Base-by-base conservation (phyloP, 2,329 filamentous ascomycete genomes). In the Alternaria rosae region DNA sequence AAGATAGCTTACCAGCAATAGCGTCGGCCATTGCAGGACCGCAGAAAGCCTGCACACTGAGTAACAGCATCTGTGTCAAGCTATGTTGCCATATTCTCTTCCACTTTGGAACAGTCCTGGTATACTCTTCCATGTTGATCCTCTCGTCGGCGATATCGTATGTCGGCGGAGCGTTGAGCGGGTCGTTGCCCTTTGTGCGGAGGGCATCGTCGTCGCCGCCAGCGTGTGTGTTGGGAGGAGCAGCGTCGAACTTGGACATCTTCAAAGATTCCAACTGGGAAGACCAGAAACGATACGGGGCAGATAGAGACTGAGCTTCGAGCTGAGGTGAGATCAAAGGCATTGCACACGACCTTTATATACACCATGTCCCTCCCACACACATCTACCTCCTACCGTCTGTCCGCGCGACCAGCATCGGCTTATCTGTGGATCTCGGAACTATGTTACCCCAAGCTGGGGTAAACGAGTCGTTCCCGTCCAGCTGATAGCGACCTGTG, bases 51-150 rank as follows among this genome's bases (percentile, higher is more conserved):
- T 84, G 82, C 10, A 84, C 70, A 42, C 82, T 83, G 11, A 84
- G 68, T 5, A 84, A 73, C 67, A 84, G 70, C 82, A 84, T 84
- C 70, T 84, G 82, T 6, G 82, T 84, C 65, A 84, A 75, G 64
- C 82, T 83, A 64, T 84, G 80, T 62, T 82, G 80, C 73, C 80
- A 81, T 5, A 83, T 64, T 4, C 81, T 77, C 63, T 82, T 83
- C 82, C 82, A 84, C 5, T 73, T 61, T 2, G 82, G 82, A 1
- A 74, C 72, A 1, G 58, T 70, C 8, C 67, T 62, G 13, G 64
- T 66, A 55, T 76, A 76, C 32, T 71, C 71, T 23, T 70, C 70
- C 72, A 83, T 80, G 54, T 83, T 77, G 52, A 83, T 69, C 12
- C 67, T 75, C 23, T 75, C 72, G 20, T 76, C 70, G 20, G 64